Percentiles rank a stretch among this genome's conserved stretches.
phyloP scores from a whole-genome alignment of 73 alveolate genomes.

The Effrenium voratum region DNA sequence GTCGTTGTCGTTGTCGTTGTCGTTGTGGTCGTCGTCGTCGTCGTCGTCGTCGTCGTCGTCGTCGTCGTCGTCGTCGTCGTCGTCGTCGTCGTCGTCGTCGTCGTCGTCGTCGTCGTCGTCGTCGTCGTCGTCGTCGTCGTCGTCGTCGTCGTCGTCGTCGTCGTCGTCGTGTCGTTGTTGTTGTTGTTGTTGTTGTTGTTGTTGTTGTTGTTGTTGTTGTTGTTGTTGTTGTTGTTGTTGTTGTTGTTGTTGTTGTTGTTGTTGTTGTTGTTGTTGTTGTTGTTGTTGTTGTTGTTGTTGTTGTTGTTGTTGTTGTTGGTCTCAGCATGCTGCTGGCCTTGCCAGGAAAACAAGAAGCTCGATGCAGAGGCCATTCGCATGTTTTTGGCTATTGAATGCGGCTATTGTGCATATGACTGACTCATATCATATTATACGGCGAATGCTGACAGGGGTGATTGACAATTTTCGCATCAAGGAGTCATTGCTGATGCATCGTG shows the following conservation, averaged over 20 bases:
- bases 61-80: not conserved
- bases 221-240: not conserved
- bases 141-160: not conserved
- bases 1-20: not conserved
- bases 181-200: not conserved
- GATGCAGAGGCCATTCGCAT: slow-evolving; percentile 79
- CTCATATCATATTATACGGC: too few relatives aligned
- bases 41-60: not conserved
- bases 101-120: slow-evolving; percentile 4
- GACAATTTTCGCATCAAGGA: too few relatives aligned
- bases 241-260: not conserved
- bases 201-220: not conserved
- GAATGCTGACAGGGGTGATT: too few relatives aligned
- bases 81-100: not conserved
- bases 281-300: not conserved
- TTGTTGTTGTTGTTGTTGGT: not conserved
- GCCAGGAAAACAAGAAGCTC: slow-evolving; percentile 88
- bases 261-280: not conserved
- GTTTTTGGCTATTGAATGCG: too few relatives aligned
- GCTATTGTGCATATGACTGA: too few relatives aligned
- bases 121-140: not conserved
- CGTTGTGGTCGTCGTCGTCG: not conserved
- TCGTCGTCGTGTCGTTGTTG: not conserved
- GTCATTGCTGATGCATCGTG: too few relatives aligned
- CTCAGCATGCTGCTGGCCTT: too few relatives aligned